phyloP scores from a whole-genome alignment of 2,329 filamentous ascomycete species.

The Diaporthe nobilis region DNA sequence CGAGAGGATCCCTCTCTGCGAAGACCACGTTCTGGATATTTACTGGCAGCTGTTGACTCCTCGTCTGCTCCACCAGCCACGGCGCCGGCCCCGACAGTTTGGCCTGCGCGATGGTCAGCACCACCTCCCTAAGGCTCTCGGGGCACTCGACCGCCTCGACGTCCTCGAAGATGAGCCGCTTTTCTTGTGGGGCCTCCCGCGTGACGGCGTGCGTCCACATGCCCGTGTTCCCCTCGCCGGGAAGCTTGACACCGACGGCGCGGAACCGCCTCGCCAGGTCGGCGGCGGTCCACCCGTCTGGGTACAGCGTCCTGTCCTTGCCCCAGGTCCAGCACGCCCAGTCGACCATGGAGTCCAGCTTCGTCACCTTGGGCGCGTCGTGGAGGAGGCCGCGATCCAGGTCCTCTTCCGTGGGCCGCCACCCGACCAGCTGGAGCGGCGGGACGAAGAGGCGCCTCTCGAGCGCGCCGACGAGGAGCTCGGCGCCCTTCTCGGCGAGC shows the following conservation, averaged over 20 bases:
- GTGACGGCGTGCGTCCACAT: constrained; percentile 44
- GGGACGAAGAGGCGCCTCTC: constrained; percentile 74
- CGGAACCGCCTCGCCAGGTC: constrained; percentile 69
- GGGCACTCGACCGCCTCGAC: constrained; percentile 46
- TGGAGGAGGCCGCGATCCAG: constrained; percentile 46
- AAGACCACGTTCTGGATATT: constrained; percentile 41
- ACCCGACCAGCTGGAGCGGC: constrained; percentile 55
- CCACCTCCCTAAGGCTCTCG: constrained; percentile 29
- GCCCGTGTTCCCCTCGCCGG: constrained; percentile 53
- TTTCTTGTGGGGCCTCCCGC: constrained; percentile 44
- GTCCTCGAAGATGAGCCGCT: constrained; percentile 58
- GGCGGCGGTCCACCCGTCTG: constrained; percentile 60
- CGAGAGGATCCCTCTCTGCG: constrained; percentile 6
- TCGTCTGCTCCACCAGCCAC: neutral
- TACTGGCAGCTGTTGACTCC: neutral
- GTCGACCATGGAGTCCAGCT: constrained; percentile 73
- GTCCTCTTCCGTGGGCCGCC: constrained; percentile 44
- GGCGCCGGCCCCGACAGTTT: neutral
- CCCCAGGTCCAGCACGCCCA: constrained; percentile 57
- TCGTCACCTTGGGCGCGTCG: constrained; percentile 81
- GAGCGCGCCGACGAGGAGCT: constrained; percentile 79
- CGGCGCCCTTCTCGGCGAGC: constrained; percentile 75
- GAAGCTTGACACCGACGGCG: constrained; percentile 59
- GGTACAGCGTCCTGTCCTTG: constrained; percentile 11
- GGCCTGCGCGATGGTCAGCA: constrained; percentile 20